phyloP scores from a whole-genome alignment of 2,329 filamentous ascomycete species.

The Cercospora canescens region DNA sequence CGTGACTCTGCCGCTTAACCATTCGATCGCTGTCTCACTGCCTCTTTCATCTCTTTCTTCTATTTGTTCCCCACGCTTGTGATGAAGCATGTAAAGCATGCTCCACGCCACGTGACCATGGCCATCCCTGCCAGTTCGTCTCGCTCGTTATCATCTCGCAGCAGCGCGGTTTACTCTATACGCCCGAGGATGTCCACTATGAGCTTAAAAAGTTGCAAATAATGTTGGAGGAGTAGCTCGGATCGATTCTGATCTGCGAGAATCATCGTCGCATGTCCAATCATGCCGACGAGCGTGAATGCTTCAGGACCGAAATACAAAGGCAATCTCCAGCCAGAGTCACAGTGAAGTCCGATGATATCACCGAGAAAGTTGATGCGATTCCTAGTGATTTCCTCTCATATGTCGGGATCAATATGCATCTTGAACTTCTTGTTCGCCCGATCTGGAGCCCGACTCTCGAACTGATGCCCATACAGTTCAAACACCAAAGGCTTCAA shows the following conservation, averaged over 20 bases:
- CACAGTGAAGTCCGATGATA: no score
- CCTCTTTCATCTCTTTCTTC: constrained; percentile 11
- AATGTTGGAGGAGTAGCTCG: no score
- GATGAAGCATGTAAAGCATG: neutral
- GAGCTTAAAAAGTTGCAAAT: no score
- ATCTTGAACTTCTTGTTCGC: constrained; percentile 90
- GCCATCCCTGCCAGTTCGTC: neutral
- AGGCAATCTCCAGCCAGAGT: no score
- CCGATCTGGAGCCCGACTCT: constrained; percentile 77
- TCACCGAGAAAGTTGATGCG: no score
- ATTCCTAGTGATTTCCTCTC: constrained; percentile 35
- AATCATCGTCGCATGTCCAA: no score
- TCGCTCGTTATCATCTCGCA: neutral
- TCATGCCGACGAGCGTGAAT: no score
- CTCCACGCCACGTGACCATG: no score
- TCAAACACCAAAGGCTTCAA: constrained; percentile 70
- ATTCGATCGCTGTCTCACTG: constrained; percentile 38
- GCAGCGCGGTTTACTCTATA: no score
- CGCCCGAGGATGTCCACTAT: no score
- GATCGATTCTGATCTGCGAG: no score
- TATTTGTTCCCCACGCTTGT: neutral
- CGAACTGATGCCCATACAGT: constrained; percentile 83
- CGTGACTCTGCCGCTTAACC: constrained; percentile 37
- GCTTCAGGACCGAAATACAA: no score
- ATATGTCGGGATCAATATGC: constrained; percentile 75